Base-by-base conservation (phyloP, 1,284 basidiomycete genomes). In the Trametes versicolor region DNA sequence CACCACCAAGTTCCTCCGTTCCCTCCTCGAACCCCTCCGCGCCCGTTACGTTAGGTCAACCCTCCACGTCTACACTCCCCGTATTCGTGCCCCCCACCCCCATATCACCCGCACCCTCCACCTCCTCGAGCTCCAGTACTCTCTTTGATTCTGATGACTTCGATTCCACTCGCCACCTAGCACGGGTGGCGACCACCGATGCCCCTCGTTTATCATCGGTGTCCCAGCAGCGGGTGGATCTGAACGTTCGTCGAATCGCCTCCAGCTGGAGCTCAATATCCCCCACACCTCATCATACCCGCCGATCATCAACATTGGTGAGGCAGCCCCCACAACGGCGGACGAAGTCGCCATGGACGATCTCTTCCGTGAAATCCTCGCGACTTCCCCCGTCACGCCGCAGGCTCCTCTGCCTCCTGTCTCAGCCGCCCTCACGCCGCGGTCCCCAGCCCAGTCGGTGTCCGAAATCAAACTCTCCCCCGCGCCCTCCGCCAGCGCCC, bases 151-250 rank as follows among this genome's bases (percentile, higher is more conserved):
- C 76, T 74, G 78, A 76, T 61, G 77, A 78, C 72, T 77, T 78
- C 76, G 83, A 89, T 76, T 81, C 90, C 87, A 91, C 92, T 94
- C 87, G 92, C 92, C 93, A 94, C 89, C 89, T 91, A 90, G 92
- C 92, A 94, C 92, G 92, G 92, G 90, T 94, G 93, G 92, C 86
- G 92, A 88, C 83, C 87, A 85, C 84, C 82, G 83, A 81, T 77
- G 80, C 77, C 76, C 79, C 83, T 79, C 75, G 79, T 81, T 77
- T 80, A 76, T 75, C 83, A 75, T 79, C 83, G 84, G 84, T 87
- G 87, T 82, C 92, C 92, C 90, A 89, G 92, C 92, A 94, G 92
- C 92, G 92, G 92, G 92, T 92, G 90, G 87, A 80, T 80, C 85
- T 79, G 76, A 74, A 68, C 70, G 67, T 52, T 68, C 68, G 70